Conservation (phyloP, 2,329 filamentous ascomycete genomes). For the Sphaerulina musiva region DNA sequence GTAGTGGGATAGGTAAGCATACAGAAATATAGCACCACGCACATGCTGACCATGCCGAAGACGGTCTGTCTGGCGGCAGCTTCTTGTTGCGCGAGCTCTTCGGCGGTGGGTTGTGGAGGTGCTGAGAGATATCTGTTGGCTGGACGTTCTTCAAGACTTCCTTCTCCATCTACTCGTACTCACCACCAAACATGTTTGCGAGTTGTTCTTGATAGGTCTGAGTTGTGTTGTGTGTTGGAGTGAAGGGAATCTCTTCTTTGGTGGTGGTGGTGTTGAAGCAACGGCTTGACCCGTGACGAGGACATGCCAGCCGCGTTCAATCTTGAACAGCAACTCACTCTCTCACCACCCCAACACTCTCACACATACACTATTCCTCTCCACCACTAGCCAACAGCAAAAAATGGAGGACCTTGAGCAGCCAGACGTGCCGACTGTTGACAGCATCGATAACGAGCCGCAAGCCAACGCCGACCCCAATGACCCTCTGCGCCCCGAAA, state of each 20-base stretch:
- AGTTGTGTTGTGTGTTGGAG: background rate
- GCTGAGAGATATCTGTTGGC: conserved; percentile 39
- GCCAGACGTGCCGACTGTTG: conserved; percentile 33
- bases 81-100: conserved; percentile 64
- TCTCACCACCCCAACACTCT: background rate
- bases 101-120: conserved; percentile 62
- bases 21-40: conserved; percentile 71
- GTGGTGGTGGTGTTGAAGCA: background rate
- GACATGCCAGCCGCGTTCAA: background rate
- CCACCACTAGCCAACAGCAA: background rate
- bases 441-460: conserved; percentile 39
- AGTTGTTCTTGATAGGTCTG: background rate
- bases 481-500: conserved; percentile 42
- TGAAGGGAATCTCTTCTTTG: conserved; percentile 5
- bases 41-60: conserved; percentile 59
- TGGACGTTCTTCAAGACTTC: background rate
- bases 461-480: conserved; percentile 43
- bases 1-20: conserved; percentile 33
- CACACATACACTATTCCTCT: background rate
- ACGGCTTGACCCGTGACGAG: background rate
- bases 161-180: background rate
- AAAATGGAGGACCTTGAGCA: conserved; percentile 41
- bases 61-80: conserved; percentile 60
- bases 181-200: conserved; percentile 6
- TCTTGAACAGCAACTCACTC: background rate